Conservation (phyloP, 2,329 filamentous ascomycete species). For the Claviceps pazoutovae region DNA sequence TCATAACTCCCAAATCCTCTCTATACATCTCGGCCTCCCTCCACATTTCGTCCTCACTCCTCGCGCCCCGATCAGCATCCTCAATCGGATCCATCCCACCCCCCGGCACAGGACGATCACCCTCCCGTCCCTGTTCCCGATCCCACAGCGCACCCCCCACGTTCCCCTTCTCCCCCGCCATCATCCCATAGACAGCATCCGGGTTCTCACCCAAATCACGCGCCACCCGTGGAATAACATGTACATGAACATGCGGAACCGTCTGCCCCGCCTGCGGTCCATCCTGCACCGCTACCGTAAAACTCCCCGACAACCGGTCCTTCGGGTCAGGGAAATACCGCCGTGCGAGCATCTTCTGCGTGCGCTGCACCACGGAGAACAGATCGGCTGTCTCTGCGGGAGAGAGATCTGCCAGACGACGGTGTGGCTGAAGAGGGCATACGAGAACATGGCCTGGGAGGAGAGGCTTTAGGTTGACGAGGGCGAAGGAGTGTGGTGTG, state of each 20-base stretch:
- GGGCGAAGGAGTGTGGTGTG: constrained; percentile 66
- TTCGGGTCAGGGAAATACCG: constrained; percentile 39
- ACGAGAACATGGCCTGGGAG: constrained; percentile 88
- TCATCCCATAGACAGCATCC: constrained; percentile 68
- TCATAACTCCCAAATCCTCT: constrained; percentile 25
- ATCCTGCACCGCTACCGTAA: constrained; percentile 95
- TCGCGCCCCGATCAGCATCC: constrained; percentile 52
- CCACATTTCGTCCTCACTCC: constrained; percentile 63
- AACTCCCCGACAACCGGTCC: constrained; percentile 41
- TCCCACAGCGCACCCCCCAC: constrained; percentile 58
- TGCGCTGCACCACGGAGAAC: constrained; percentile 71
- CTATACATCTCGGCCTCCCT: constrained; percentile 60
- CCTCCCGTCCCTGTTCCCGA: constrained; percentile 13
- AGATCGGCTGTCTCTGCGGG: constrained; percentile 62
- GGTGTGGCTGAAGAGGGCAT: constrained; percentile 56
- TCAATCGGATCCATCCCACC: constrained; percentile 56
- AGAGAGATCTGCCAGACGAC: constrained; percentile 62
- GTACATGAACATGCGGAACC: constrained; percentile 83
- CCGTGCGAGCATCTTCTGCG: constrained; percentile 59
- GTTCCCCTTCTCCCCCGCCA: constrained; percentile 78
- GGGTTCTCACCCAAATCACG: constrained; percentile 30
- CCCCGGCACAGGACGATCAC: constrained; percentile 27
- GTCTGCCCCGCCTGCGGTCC: constrained; percentile 83
- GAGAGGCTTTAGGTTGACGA: constrained; percentile 92
- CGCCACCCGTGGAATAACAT: constrained; percentile 63